Evolutionary conservation across 495 filamentous ascomycete genomes (phyloP), one percentile per base, ranked within the genome.

Genomic region (Podospora appendiculata): DNA sequence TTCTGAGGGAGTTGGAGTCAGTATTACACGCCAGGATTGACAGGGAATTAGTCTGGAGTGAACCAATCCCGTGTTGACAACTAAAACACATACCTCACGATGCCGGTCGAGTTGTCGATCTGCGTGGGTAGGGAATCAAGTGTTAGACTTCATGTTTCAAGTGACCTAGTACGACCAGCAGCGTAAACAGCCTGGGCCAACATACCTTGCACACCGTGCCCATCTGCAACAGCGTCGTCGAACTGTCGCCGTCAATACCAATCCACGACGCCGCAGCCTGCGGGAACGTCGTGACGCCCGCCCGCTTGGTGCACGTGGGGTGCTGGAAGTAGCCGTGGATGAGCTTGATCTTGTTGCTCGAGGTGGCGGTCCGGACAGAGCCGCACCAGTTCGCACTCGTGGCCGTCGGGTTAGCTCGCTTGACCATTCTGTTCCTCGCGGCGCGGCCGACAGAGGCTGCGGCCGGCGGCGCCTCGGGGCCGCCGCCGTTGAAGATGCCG

Each of bases 301-400:
- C 46, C 32, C 65, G 32, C 14, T 45, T 39, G 18, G 47, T 58
- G 47, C 63, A 65, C 1, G 45, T 46, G 9, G 65, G 65, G 41
- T 60, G 56, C 19, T 60, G 50, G 32, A 56, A 68, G 34, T 46
- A 53, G 12, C 47, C 56, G 33, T 68, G 62, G 17, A 66, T 49
- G 10, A 47, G 19, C 51, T 57, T 57, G 47, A 68, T 66, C 45
- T 53, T 54, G 47, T 61, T 60, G 45, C 32, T 41, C 8, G 52
- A 50, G 4, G 60, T 50, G 5, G 60, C 47, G 7, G 48, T 45
- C 47, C 45, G 55, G 16, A 66, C 63, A 8, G 65, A 50, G 1
- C 65, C 65, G 41, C 65, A 68, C 65, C 65, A 68, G 52, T 68
- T 68, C 49, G 40, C 43, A 19, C 56, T 62, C 32, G 8, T 44